Conservation (phyloP, 345 rosid species). For the Populus pruinosa region DNA sequence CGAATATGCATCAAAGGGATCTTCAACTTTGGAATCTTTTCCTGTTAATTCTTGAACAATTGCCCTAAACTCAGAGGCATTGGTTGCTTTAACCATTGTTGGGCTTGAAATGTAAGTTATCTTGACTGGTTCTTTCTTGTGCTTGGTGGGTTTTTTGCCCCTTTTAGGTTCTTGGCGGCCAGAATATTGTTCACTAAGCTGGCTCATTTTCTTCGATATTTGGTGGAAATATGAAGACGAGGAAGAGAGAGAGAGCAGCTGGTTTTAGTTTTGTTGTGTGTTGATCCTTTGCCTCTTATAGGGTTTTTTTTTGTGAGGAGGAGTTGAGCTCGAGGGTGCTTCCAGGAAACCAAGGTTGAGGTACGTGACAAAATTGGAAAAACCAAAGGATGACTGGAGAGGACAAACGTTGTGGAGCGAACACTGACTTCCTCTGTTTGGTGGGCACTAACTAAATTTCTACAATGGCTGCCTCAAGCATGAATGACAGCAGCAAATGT, state of each 20-base stretch:
- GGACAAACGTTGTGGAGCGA: background rate
- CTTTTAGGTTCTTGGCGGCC: background rate
- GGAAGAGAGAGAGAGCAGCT: background rate
- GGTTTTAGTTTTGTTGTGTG: background rate
- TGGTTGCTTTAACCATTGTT: conserved; percentile 35
- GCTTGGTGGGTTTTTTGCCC: conserved; percentile 9
- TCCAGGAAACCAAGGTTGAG: conserved; percentile 19
- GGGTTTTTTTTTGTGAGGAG: background rate
- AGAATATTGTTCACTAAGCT: background rate
- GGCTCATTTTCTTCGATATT: background rate
- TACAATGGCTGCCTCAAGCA: too few species aligned
- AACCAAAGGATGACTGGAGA: background rate
- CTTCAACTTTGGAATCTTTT: conserved; percentile 28
- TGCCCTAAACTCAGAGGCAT: conserved; percentile 40
- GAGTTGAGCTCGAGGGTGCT: background rate
- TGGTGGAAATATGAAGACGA: background rate
- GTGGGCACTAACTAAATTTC: background rate
- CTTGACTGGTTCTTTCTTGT: conserved; percentile 41
- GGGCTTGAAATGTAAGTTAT: conserved; percentile 50
- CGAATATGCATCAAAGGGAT: background rate
- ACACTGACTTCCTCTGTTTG: background rate
- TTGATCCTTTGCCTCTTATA: background rate
- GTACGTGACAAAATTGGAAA: conserved; percentile 21
- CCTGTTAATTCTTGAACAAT: conserved; percentile 54
- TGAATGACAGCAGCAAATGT: background rate